These are phyloP conservation scores for Esteya vermicola DNA, from an alignment of 2,329 filamentous ascomycete species.

Conservation along the genomic window DNA sequence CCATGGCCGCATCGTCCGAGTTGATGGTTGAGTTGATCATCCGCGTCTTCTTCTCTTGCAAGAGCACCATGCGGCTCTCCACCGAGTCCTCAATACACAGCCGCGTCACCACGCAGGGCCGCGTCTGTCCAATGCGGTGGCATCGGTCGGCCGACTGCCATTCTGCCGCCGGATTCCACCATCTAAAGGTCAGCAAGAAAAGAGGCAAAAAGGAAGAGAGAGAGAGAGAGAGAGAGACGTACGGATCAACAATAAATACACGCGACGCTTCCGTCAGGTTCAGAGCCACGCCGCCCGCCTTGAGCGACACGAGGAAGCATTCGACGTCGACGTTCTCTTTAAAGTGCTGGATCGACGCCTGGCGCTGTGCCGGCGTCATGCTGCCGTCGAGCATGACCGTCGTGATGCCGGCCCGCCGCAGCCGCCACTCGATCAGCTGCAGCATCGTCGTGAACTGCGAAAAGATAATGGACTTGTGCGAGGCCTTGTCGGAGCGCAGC, in stretches of 20 bases:
- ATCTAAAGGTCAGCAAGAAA: slow-evolving; percentile 34
- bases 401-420: slow-evolving; percentile 90
- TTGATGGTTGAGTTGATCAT: slow-evolving; percentile 98
- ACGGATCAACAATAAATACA: slow-evolving; percentile 94
- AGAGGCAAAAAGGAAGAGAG: neutral
- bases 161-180: slow-evolving; percentile 99
- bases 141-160: slow-evolving; percentile 94
- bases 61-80: slow-evolving; percentile 83
- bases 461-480: slow-evolving; percentile 94
- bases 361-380: slow-evolving; percentile 88
- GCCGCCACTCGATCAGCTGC: slow-evolving; percentile 90
- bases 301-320: slow-evolving; percentile 89
- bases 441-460: slow-evolving; percentile 96
- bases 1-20: slow-evolving; percentile 78
- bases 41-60: slow-evolving; percentile 97
- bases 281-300: slow-evolving; percentile 87
- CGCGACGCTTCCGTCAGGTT: slow-evolving; percentile 90
- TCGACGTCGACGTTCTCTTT: slow-evolving; percentile 92
- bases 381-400: slow-evolving; percentile 97
- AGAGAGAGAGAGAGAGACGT: slow-evolving; percentile 28
- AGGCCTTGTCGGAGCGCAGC: slow-evolving; percentile 80
- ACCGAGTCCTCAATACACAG: slow-evolving; percentile 96
- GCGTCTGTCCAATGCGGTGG: slow-evolving; percentile 88
- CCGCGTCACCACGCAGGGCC: slow-evolving; percentile 86
- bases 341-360: slow-evolving; percentile 89